These are phyloP conservation scores for Tolypocladium amazonense DNA, from an alignment of 2,329 filamentous ascomycete species.

Conservation along the genomic window DNA sequence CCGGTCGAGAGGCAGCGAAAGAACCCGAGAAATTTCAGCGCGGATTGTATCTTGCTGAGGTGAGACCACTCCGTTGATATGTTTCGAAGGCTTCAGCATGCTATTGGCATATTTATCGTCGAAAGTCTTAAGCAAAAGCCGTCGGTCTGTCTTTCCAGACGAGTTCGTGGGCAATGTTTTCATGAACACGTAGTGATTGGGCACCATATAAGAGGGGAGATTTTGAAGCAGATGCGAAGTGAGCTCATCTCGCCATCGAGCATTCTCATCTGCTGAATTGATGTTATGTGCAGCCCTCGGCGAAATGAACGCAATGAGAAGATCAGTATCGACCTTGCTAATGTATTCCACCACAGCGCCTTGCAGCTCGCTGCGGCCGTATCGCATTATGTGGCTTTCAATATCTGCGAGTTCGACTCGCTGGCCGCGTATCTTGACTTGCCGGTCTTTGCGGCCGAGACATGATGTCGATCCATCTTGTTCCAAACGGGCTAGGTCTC, in stretches of 20 bases:
- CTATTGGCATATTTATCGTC: neutral
- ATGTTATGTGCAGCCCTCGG: neutral
- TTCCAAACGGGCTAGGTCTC: neutral
- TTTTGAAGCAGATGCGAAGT: neutral
- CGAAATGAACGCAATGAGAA: neutral
- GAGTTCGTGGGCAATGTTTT: neutral
- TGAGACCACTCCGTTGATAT: neutral
- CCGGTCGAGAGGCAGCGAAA: neutral
- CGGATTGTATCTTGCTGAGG: neutral
- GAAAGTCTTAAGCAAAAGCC: neutral
- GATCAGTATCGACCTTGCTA: neutral
- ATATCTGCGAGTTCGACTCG: neutral
- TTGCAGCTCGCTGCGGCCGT: neutral
- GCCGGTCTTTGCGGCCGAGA: neutral
- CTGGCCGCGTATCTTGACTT: neutral
- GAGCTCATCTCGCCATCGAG: neutral
- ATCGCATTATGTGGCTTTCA: neutral
- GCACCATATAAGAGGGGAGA: neutral
- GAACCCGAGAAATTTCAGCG: neutral
- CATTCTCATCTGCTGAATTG: neutral
- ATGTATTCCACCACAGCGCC: neutral
- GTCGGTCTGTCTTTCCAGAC: neutral
- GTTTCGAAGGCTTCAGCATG: neutral
- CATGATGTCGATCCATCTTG: neutral
- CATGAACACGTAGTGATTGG: neutral